These are phyloP conservation scores for Flammula alnicola DNA, from an alignment of 1,284 basidiomycete genomes.

Conservation along the genomic window DNA sequence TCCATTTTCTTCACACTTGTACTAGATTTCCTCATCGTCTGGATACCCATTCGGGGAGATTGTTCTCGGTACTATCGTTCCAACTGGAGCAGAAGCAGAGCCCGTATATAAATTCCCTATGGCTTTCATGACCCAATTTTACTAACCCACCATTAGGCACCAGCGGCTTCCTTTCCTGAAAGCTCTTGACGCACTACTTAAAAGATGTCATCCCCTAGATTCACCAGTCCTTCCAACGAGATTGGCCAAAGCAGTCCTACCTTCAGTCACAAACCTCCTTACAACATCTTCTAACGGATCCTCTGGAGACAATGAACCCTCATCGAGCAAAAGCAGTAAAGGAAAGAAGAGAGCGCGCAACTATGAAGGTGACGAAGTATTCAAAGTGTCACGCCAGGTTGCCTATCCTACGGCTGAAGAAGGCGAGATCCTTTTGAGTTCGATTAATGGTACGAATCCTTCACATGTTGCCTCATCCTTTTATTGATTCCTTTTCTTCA, in stretches of 20 bases:
- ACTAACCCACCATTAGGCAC: conserved; percentile 40
- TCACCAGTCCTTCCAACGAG: conserved; percentile 56
- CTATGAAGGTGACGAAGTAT: conserved; percentile 80
- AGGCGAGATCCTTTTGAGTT: conserved; percentile 55
- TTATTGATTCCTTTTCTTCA: conserved; percentile 29
- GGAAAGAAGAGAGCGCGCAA: conserved; percentile 78
- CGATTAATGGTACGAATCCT: conserved; percentile 74
- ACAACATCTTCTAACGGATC: conserved; percentile 39
- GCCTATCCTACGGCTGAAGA: conserved; percentile 56
- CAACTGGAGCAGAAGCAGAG: conserved; percentile 62
- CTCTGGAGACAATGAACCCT: conserved; percentile 24
- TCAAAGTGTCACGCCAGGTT: conserved; percentile 57
- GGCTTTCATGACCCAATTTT: no score
- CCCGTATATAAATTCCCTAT: conserved; percentile 44
- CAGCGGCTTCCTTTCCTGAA: conserved; percentile 50
- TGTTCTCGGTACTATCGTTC: conserved; percentile 55
- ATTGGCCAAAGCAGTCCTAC: conserved; percentile 58
- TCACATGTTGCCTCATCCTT: conserved; percentile 22
- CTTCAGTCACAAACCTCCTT: conserved; percentile 54
- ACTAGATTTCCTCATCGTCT: conserved; percentile 57
- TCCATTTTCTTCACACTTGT: background rate
- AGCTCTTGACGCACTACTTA: conserved; percentile 48
- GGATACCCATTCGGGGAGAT: conserved; percentile 29
- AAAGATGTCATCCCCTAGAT: conserved; percentile 50
- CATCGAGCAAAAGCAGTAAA: conserved; percentile 49